Conservation (phyloP, 2,329 filamentous ascomycete species). For the Venturia effusa region DNA sequence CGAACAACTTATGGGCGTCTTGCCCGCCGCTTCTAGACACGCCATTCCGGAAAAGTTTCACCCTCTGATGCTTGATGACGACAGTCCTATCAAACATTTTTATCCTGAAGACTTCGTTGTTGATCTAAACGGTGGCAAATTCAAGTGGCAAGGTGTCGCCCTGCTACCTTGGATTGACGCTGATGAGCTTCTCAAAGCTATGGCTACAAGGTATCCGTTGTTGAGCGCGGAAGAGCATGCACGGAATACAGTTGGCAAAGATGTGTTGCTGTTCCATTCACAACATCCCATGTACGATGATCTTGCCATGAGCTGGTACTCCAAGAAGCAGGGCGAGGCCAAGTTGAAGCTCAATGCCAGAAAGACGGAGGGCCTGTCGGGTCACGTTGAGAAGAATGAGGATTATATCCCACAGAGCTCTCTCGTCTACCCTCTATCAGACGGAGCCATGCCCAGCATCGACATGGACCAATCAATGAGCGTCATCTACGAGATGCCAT, state of each 20-base stretch:
- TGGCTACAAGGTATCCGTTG: constrained; percentile 70
- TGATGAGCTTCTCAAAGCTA: constrained; percentile 68
- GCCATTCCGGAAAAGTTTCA: constrained; percentile 84
- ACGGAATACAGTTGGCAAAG: constrained; percentile 70
- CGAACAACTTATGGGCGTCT: constrained; percentile 95
- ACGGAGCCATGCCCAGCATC: constrained; percentile 60
- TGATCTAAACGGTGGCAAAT: constrained; percentile 95
- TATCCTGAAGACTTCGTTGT: constrained; percentile 91
- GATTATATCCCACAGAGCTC: constrained; percentile 75
- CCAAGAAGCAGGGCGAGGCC: constrained; percentile 63
- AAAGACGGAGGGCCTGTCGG: constrained; percentile 66
- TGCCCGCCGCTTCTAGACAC: constrained; percentile 86
- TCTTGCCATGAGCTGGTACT: constrained; percentile 77
- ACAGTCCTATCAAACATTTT: constrained; percentile 93
- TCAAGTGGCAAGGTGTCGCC: constrained; percentile 93
- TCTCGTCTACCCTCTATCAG: constrained; percentile 66
- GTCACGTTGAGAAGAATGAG: constrained; percentile 70
- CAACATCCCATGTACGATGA: constrained; percentile 78
- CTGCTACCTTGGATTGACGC: constrained; percentile 95
- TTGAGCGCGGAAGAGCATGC: constrained; percentile 65
- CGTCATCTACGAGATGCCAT: constrained; percentile 77
- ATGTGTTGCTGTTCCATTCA: constrained; percentile 77
- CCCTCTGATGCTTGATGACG: constrained; percentile 73
- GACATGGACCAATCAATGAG: constrained; percentile 82
- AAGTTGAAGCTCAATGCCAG: constrained; percentile 63